These are phyloP conservation scores for Scutellaria baicalensis DNA, from an alignment of 257 asterid species.

Conservation along the genomic window DNA sequence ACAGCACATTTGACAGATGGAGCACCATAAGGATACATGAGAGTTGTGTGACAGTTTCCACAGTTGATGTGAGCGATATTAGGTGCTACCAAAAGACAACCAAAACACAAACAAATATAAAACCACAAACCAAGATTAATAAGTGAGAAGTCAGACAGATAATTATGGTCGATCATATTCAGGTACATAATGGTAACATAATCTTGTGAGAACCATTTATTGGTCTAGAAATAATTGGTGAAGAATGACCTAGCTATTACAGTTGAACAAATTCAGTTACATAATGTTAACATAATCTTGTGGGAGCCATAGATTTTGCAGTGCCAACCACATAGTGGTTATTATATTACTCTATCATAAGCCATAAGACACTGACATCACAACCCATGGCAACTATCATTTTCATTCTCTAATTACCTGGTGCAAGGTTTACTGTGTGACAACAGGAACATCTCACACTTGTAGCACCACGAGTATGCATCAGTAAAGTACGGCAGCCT, in stretches of 20 bases:
- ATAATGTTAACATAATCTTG: neutral
- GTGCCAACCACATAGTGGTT: neutral
- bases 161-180: neutral
- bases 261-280: neutral
- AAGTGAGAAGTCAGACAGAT: neutral
- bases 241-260: neutral
- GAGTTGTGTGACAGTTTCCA: slow-evolving; percentile 50
- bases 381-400: neutral
- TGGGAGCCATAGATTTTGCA: slow-evolving; percentile 1
- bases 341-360: neutral
- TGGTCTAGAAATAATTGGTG: neutral
- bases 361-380: neutral
- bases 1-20: slow-evolving; percentile 58
- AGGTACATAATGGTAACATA: neutral
- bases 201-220: neutral
- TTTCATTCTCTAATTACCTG: slow-evolving; percentile 41
- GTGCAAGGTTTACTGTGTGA: slow-evolving; percentile 83
- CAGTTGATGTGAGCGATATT: slow-evolving; percentile 51
- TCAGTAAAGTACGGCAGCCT: slow-evolving; percentile 77
- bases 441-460: slow-evolving; percentile 96
- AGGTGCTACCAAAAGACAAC: slow-evolving; percentile 25
- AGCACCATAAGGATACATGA: slow-evolving; percentile 59
- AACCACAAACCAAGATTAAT: neutral
- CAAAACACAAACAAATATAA: slow-evolving; percentile 11
- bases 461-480: slow-evolving; percentile 81